These are phyloP conservation scores for Triglochin maritima DNA, from an alignment of 106 monocot genomes.

Conservation along the genomic window DNA sequence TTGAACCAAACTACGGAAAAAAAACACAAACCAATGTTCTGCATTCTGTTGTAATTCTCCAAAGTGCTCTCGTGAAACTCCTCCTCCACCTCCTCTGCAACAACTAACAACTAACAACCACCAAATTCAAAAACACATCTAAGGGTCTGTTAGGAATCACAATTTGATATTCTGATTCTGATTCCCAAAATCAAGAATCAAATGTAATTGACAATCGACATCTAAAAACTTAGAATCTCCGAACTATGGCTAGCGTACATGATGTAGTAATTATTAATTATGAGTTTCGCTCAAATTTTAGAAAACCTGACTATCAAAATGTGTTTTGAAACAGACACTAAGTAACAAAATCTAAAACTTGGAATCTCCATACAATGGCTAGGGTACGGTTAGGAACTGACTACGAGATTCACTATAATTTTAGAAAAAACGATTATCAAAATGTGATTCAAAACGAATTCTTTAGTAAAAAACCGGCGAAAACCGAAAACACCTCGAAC, in stretches of 20 bases:
- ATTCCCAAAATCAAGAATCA: background rate
- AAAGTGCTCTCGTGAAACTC: slow-evolving; percentile 14
- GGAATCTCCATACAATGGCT: no score
- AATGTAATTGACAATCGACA: background rate
- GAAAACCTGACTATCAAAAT: no score
- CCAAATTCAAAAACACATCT: no score
- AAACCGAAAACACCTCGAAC: no score
- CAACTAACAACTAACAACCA: background rate
- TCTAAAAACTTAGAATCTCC: background rate
- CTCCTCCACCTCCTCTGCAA: slow-evolving; percentile 19
- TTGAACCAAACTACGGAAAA: background rate
- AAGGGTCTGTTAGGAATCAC: no score
- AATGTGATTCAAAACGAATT: slow-evolving; percentile 1
- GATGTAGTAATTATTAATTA: no score
- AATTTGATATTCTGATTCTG: background rate
- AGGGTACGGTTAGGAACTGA: no score
- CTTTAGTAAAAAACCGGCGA: slow-evolving; percentile 9
- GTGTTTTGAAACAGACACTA: no score
- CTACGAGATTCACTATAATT: background rate
- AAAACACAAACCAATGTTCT: slow-evolving; percentile 55
- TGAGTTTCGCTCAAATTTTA: no score
- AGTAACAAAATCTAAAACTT: no score
- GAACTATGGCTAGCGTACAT: background rate
- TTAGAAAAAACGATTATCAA: slow-evolving; percentile 7
- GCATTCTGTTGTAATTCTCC: slow-evolving; percentile 36